These are phyloP conservation scores for Yamadazyma trypodendri DNA, from an alignment of 1,139 yeast genomes.

Conservation along the genomic window DNA sequence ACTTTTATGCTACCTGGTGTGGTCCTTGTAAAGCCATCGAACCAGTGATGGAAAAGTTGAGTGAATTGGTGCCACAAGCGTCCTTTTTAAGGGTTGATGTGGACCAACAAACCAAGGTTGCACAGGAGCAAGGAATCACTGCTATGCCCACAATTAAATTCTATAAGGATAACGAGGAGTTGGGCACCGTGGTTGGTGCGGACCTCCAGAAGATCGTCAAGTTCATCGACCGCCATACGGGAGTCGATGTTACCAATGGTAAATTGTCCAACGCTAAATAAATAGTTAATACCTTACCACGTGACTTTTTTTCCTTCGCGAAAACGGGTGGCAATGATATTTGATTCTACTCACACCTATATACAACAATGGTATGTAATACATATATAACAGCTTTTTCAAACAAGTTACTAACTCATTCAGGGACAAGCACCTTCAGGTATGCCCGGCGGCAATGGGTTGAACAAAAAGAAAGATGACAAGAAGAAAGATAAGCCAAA, in stretches of 20 bases:
- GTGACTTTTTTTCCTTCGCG: not conserved
- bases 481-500: constrained; percentile 86
- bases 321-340: constrained; percentile 2
- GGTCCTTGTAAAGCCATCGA: constrained; percentile 47
- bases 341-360: not conserved
- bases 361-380: not conserved
- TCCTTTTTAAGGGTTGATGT: constrained; percentile 31
- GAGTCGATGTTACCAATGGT: constrained; percentile 10
- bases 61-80: constrained; percentile 39
- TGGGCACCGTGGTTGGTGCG: constrained; percentile 81
- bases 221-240: constrained; percentile 12
- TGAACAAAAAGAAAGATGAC: constrained; percentile 70
- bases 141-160: constrained; percentile 90
- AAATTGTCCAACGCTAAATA: no score
- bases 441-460: constrained; percentile 55
- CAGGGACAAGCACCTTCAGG: constrained; percentile 85
- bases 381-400: not conserved
- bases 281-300: no score
- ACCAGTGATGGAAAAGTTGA: constrained; percentile 36
- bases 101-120: constrained; percentile 66
- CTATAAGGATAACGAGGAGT: constrained; percentile 71
- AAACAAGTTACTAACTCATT: constrained; percentile 11
- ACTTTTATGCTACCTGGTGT: constrained; percentile 48
- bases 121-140: constrained; percentile 68
- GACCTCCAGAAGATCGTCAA: constrained; percentile 13